Evolutionary conservation across 352 stramenopile species (phyloP), one percentile per base, ranked within the genome.

Genomic region (Bremia lactucae): DNA sequence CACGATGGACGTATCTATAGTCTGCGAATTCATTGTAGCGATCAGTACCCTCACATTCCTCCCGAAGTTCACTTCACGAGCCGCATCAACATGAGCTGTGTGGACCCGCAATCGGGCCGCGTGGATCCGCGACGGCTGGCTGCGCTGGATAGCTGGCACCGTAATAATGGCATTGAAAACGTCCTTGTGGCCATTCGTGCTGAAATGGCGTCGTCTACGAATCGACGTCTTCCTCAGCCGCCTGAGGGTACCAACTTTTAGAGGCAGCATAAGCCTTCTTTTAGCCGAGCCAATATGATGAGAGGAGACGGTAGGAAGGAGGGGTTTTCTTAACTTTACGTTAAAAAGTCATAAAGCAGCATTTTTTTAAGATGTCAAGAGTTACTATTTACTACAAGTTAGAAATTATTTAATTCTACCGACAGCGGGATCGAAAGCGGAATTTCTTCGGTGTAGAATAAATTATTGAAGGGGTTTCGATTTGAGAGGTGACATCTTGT

Each of bases 71-170:
- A 82, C 31, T 98, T 98, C 68, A 90, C 96, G 44, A 97, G 89
- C 46, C 90, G 91, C 59, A 97, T 98, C 68, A 98, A 98, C 72
- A 96, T 98, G 82, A 87, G 60, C 43, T 98, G 89, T 62, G 94
- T 98, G 49, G 90, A 98, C 60, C 73, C 79, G 20, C 67, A 84
- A 42, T 84, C 54, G 31, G 87, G 87, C 4, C 72, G 80, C 36
- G 79, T 96, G 34, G 68, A 92, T 35, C 64, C 72, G 35, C 68
- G 82, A 68, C 68, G 72, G 67, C 62, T 92, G 38, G 43, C 58
- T 15, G 65, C 62, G 21, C 68, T 92, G 39, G 69, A 67, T 31
- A 86, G 63, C 43, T 92, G 80, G 80, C 84, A 90, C 62, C 83
- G 87, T 49, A 89, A 82, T 58, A 81, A 82, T 49, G 83, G 78